Conservation (phyloP, 345 rosid genomes). For the Schrenkiella parvula region DNA sequence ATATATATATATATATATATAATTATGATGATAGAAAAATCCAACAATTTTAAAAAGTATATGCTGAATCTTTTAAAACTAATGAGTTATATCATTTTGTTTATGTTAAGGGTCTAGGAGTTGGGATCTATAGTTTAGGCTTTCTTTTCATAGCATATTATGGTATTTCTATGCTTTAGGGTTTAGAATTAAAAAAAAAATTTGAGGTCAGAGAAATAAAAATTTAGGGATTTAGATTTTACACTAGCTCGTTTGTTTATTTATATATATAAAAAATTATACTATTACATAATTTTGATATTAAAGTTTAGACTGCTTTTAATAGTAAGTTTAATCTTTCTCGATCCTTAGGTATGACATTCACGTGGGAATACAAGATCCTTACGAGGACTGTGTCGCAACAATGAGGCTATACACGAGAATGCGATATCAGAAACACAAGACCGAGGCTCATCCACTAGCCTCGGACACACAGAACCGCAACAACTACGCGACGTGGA, state of each 20-base stretch:
- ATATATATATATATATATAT: background rate
- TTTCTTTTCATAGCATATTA: background rate
- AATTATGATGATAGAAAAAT: background rate
- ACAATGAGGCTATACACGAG: conserved; percentile 77
- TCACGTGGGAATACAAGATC: conserved; percentile 66
- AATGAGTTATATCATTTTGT: background rate
- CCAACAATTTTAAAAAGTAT: background rate
- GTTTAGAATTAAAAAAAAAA: background rate
- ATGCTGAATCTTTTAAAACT: background rate
- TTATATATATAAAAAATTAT: background rate
- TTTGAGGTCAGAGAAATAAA: background rate
- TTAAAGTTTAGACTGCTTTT: background rate
- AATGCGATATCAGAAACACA: conserved; percentile 67
- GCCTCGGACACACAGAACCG: conserved; percentile 67
- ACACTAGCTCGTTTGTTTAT: background rate
- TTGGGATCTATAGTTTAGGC: background rate
- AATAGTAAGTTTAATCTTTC: background rate
- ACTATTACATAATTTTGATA: background rate
- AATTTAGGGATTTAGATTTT: background rate
- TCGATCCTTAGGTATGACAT: conserved; percentile 52
- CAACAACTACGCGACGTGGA: conserved; percentile 56
- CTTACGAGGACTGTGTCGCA: conserved; percentile 77
- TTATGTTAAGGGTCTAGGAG: background rate
- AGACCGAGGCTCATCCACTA: conserved; percentile 47
- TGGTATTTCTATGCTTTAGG: background rate